Evolutionary conservation across 1,284 basidiomycete genomes (phyloP), one percentile per base, ranked within the genome.

Genomic region (Blastosporella zonata): DNA sequence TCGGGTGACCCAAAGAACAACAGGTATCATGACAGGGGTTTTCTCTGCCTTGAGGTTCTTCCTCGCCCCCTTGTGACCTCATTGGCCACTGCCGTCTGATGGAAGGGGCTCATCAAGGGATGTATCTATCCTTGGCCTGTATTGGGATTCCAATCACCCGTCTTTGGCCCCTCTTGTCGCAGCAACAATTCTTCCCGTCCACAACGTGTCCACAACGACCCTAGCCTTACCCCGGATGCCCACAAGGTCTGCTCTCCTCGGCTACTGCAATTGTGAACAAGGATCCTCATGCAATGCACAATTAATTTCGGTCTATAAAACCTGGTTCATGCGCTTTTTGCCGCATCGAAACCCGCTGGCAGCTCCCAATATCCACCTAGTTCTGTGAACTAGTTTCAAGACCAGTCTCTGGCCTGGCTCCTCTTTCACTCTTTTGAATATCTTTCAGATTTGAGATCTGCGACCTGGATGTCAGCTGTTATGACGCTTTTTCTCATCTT

Each of bases 401-500:
- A 34, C 13, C 33, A 15, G 33, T 34, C 9, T 15, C 33, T 34
- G 33, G 33, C 6, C 33, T 6, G 15, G 9, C 33, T 34, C 33
- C 34, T 27, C 21, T 21, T 21, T 13, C 28, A 9, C 33, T 34
- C 13, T 34, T 15, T 9, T 17, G 7, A 9, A 31, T n/a, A 9
- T 9, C 29, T n/a, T 12, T 31, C 6, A 7, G 29, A 17, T 34
- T 37, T 20, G 4, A 3, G 12, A 21, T 15, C 36, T 37, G 13
- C 29, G 36, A 37, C 21, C 18, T 22, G 20, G 34, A 54, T 54
- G 49, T 36, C 21, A n/a, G 49, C 45, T 17, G 29, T 35, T 27
- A 51, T 46, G 6, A 37, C 53, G 7, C 3, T 27, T 17, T 54
- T 54, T 18, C 48, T 49, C 43, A 27, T 45, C 38, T 20, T 46